Evolutionary conservation across 441 rosid species (phyloP).

Genomic region (Daphne laureola): DNA sequence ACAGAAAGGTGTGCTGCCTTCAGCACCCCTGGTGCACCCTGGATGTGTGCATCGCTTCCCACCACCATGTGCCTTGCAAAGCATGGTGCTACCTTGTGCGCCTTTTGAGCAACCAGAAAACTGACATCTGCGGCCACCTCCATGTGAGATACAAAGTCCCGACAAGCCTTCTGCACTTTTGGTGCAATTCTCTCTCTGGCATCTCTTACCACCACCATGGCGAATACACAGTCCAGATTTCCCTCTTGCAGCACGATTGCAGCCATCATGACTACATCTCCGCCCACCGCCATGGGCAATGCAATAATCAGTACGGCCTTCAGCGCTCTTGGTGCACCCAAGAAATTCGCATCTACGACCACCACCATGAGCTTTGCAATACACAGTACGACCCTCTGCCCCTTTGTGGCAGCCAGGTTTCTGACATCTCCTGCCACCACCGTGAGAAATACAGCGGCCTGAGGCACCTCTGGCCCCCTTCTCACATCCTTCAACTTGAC

Average conservation of each 20-base stretch:
- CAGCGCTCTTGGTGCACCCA: constrained; percentile 99
- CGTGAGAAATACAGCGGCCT: constrained; percentile 93
- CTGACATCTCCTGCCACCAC: constrained; percentile 96
- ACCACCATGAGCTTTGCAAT: constrained; percentile 98
- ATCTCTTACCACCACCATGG: constrained; percentile 97
- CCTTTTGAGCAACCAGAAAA: constrained; percentile 77
- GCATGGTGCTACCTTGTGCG: constrained; percentile 97
- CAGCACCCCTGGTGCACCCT: constrained; percentile 94
- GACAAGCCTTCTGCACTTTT: constrained; percentile 97
- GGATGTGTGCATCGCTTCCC: constrained; percentile 80
- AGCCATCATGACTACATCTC: constrained; percentile 74
- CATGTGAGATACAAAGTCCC: constrained; percentile 95
- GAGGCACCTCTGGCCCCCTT: constrained; percentile 99
- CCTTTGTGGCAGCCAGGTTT: constrained; percentile 87
- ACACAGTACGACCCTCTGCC: constrained; percentile 97
- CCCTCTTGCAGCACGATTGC: constrained; percentile 92
- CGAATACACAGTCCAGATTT: constrained; percentile 92
- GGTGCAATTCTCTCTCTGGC: constrained; percentile 84
- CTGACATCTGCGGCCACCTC: constrained; percentile 96
- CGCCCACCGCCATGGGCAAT: constrained; percentile 98
- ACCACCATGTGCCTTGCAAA: constrained; percentile 98
- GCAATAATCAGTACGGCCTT: constrained; percentile 91
- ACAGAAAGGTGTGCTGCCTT: constrained; percentile 95
- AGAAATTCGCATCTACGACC: constrained; percentile 91
- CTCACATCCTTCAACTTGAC: constrained; percentile 92